Evolutionary conservation across 2,329 filamentous ascomycete species (phyloP).

Genomic region (Annulohypoxylon truncatum): DNA sequence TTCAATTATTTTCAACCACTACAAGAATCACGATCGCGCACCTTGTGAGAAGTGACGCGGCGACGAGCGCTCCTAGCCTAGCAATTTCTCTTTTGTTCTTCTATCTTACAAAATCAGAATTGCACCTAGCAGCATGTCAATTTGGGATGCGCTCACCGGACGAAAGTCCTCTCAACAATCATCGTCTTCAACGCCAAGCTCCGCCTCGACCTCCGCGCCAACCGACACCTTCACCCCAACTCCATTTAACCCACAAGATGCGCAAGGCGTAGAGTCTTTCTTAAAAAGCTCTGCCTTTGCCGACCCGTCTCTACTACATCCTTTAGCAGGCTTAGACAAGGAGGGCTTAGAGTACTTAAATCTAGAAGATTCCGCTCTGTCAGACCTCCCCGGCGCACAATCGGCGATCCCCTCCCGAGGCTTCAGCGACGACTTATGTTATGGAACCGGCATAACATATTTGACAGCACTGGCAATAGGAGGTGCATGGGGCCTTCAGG

Average conservation of each 20-base stretch:
- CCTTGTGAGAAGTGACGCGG: constrained; percentile 26
- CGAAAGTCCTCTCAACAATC: constrained; percentile 61
- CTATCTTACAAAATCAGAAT: constrained; percentile 16
- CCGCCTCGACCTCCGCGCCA: constrained; percentile 59
- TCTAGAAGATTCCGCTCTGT: constrained; percentile 90
- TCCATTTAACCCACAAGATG: constrained; percentile 76
- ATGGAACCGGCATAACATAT: constrained; percentile 95
- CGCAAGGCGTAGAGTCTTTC: constrained; percentile 87
- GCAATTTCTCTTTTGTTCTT: constrained; percentile 32
- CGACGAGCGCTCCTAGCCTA: constrained; percentile 11
- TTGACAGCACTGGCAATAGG: constrained; percentile 86
- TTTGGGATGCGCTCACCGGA: constrained; percentile 72
- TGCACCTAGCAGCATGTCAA: constrained; percentile 58
- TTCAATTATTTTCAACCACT: constrained; percentile 18
- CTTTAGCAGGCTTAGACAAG: constrained; percentile 91
- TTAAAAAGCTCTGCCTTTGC: constrained; percentile 80
- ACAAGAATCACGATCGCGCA: constrained; percentile 28
- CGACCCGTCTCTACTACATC: constrained; percentile 90
- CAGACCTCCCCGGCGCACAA: constrained; percentile 84
- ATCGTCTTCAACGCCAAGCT: constrained; percentile 55
- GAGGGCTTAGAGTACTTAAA: constrained; percentile 94
- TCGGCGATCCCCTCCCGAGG: constrained; percentile 93
- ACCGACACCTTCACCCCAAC: constrained; percentile 64
- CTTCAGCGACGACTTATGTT: constrained; percentile 98
- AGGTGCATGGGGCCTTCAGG: constrained; percentile 91